These are phyloP conservation scores for Collybia sp. DNA, from an alignment of 768 basidiomycete genomes.

Conservation along the genomic window DNA sequence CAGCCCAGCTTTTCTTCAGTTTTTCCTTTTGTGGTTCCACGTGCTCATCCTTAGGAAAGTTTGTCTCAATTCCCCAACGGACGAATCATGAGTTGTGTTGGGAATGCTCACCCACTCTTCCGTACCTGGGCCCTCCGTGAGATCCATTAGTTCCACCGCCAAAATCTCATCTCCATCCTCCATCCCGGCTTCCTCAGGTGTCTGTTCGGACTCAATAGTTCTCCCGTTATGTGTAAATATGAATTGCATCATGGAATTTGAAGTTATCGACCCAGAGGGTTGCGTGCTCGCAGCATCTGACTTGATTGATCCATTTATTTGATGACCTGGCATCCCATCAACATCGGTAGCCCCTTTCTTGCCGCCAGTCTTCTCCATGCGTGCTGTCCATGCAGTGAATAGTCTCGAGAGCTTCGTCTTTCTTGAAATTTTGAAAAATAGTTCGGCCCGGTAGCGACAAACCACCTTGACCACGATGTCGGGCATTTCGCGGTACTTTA, in stretches of 20 bases:
- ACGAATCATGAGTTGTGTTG: background rate
- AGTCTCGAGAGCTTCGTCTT: conserved; percentile 82
- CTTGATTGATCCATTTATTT: conserved; percentile 47
- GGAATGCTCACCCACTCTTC: conserved; percentile 55
- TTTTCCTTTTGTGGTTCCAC: conserved; percentile 61
- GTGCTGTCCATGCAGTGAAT: conserved; percentile 84
- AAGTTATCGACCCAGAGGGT: conserved; percentile 31
- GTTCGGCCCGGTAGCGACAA: conserved; percentile 84
- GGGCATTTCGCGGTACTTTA: conserved; percentile 82
- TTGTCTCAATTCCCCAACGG: background rate
- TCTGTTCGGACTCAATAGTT: conserved; percentile 74
- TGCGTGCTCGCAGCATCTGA: conserved; percentile 44
- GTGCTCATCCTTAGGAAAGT: conserved; percentile 49
- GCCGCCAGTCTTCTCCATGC: conserved; percentile 65
- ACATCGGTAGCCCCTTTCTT: conserved; percentile 35
- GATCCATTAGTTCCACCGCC: conserved; percentile 87
- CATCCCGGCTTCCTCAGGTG: conserved; percentile 83
- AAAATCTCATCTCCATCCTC: conserved; percentile 88
- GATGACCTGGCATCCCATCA: conserved; percentile 22
- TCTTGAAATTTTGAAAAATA: conserved; percentile 91
- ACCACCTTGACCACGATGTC: conserved; percentile 88
- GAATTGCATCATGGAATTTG: conserved; percentile 61
- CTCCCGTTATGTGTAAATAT: conserved; percentile 83
- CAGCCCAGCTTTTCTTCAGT: conserved; percentile 78
- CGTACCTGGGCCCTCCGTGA: conserved; percentile 63